phyloP scores from a whole-genome alignment of 2,329 filamentous ascomycete genomes.

The Fusarium globosum region DNA sequence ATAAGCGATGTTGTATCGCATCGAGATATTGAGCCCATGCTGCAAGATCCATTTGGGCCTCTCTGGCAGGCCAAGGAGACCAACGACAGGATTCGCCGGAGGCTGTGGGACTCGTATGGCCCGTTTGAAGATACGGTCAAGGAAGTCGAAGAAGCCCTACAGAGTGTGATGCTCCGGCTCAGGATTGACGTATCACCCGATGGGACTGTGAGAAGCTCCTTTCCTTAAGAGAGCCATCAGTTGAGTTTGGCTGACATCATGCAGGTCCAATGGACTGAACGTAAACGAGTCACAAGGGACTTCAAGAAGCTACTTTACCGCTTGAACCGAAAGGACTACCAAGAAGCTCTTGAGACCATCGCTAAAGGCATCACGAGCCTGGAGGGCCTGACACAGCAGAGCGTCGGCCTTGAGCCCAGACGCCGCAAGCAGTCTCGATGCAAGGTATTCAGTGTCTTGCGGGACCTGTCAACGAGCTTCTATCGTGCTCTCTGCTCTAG shows the following conservation, averaged over 20 bases:
- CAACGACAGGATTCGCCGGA: constrained; percentile 30
- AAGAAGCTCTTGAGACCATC: background rate
- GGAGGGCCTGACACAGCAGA: background rate
- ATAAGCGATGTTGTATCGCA: too few relatives aligned
- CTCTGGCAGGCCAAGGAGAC: constrained; percentile 41
- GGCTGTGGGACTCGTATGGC: constrained; percentile 37
- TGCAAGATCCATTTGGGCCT: constrained; percentile 44
- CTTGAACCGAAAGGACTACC: constrained; percentile 12
- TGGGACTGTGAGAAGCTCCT: background rate
- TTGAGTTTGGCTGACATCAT: fast-evolving
- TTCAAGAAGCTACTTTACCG: constrained; percentile 21
- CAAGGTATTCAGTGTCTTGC: constrained; percentile 9
- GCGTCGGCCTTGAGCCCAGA: constrained; percentile 1
- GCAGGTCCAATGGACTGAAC: constrained; percentile 10
- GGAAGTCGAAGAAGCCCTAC: constrained; percentile 40
- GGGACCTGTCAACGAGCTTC: constrained; percentile 17
- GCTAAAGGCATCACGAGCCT: constrained; percentile 3
- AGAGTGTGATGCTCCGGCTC: constrained; percentile 24
- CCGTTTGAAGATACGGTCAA: constrained; percentile 41
- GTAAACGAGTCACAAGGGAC: background rate
- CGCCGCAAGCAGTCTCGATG: constrained; percentile 14
- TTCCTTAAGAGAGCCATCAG: fast-evolving
- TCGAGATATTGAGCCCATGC: constrained; percentile 45
- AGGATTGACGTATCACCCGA: background rate
- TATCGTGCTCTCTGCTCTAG: constrained; percentile 26